phyloP scores from a whole-genome alignment of 371 early-diverging fungal genomes.

The Rhizopus stolonifer region DNA sequence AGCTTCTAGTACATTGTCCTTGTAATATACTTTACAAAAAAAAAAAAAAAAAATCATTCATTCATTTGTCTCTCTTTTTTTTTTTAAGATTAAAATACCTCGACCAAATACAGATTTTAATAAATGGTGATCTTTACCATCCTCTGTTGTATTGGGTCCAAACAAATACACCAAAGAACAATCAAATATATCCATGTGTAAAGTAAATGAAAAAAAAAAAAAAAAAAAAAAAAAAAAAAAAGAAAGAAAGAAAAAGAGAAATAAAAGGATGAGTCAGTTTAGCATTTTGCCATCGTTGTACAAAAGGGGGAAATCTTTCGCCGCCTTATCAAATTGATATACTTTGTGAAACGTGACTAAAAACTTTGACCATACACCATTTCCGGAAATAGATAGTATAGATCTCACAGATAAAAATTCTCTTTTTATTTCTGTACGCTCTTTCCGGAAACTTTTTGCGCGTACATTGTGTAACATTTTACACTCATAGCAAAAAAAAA shows the following conservation, averaged over 20 bases:
- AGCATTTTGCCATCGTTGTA: neutral
- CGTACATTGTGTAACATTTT: too few species aligned
- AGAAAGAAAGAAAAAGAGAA: neutral
- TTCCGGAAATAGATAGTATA: too few species aligned
- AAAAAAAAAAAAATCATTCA: neutral
- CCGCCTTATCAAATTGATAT: too few species aligned
- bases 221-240: conserved; percentile 7
- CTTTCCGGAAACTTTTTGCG: too few species aligned
- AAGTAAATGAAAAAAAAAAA: conserved; percentile 5
- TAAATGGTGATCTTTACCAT: conserved; percentile 15
- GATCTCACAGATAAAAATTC: too few species aligned
- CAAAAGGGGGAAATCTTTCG: too few species aligned
- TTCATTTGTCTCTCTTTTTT: too few species aligned
- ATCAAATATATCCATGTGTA: conserved; percentile 21
- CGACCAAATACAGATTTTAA: conserved; percentile 26
- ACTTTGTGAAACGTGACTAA: too few species aligned
- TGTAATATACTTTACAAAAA: conserved; percentile 18
- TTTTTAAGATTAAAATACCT: conserved; percentile 27
- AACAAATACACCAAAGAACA: conserved; percentile 27
- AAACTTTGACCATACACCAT: too few species aligned
- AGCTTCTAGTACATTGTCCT: conserved; percentile 26
- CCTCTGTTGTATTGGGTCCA: conserved; percentile 3
- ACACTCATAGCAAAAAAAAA: too few species aligned
- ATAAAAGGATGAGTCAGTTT: neutral
- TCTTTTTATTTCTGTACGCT: too few species aligned